Percentiles rank a stretch among this genome's conserved stretches.
Evolutionary conservation across 2,329 filamentous ascomycete genomes (phyloP).

Genomic region (Helminthosporium solani): DNA sequence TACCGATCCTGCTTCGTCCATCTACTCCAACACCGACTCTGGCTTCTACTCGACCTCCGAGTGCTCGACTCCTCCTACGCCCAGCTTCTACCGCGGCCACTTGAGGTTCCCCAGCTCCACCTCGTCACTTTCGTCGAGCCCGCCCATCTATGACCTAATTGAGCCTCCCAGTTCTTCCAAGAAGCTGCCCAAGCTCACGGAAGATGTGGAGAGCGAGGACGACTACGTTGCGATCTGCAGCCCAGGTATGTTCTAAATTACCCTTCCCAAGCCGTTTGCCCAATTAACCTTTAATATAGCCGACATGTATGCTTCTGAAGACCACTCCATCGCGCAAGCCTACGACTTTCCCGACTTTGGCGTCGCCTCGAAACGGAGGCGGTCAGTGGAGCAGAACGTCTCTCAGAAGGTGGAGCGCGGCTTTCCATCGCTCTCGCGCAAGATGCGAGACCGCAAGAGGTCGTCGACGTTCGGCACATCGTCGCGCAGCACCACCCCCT

Average conservation of each 20-base stretch:
- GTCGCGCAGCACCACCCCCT: slow-evolving; percentile 49
- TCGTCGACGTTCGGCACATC: slow-evolving; percentile 29
- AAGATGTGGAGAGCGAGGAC: slow-evolving; percentile 73
- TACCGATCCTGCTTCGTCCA: slow-evolving; percentile 32
- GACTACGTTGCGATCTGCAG: slow-evolving; percentile 58
- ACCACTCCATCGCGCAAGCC: slow-evolving; percentile 51
- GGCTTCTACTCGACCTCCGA: slow-evolving; percentile 60
- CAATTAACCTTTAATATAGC: slow-evolving; percentile 47
- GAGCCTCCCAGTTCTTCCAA: slow-evolving; percentile 60
- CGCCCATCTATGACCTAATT: slow-evolving; percentile 52
- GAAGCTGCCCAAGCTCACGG: slow-evolving; percentile 80
- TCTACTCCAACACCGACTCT: slow-evolving; percentile 39
- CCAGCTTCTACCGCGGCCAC: slow-evolving; percentile 68
- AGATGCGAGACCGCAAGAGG: slow-evolving; percentile 52
- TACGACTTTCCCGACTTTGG: slow-evolving; percentile 67
- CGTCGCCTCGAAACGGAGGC: slow-evolving; percentile 58
- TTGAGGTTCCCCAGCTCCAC: slow-evolving; percentile 70
- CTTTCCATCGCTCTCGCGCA: slow-evolving; percentile 53
- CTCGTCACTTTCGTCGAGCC: slow-evolving; percentile 68
- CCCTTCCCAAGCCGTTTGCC: slow-evolving; percentile 9
- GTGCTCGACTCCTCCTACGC: slow-evolving; percentile 68
- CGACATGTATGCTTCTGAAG: slow-evolving; percentile 57
- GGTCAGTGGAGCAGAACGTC: slow-evolving; percentile 61
- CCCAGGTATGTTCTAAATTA: slow-evolving; percentile 63
- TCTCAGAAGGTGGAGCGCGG: slow-evolving; percentile 66